These are phyloP conservation scores for Discostella stelligeroides DNA, from an alignment of 108 stramenopile species.

Conservation along the genomic window DNA sequence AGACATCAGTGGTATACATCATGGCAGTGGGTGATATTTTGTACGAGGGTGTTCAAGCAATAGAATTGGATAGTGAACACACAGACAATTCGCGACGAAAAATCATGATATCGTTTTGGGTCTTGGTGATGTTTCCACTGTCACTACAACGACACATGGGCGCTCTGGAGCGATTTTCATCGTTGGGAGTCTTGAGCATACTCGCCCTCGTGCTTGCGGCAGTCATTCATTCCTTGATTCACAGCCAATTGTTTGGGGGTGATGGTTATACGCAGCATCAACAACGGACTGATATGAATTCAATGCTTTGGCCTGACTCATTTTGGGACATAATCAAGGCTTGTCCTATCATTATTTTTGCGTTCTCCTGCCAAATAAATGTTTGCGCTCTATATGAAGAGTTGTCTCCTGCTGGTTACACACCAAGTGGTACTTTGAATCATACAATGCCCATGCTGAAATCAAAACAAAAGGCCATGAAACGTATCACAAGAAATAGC, in stretches of 20 bases:
- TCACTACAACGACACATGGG: constrained; percentile 62
- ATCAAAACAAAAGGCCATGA: constrained; percentile 22
- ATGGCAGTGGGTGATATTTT: constrained; percentile 85
- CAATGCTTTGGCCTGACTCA: constrained; percentile 56
- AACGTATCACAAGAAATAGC: constrained; percentile 26
- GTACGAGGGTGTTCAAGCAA: constrained; percentile 46
- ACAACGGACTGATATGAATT: constrained; percentile 11
- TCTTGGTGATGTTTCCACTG: constrained; percentile 71
- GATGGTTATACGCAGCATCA: neutral
- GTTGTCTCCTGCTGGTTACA: constrained; percentile 30
- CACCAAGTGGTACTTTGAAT: constrained; percentile 1
- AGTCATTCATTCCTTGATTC: constrained; percentile 60
- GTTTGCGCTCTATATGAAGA: constrained; percentile 79
- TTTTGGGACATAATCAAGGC: constrained; percentile 57
- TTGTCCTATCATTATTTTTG: constrained; percentile 85
- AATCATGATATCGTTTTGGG: constrained; percentile 64
- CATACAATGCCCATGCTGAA: neutral
- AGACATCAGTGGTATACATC: constrained; percentile 61
- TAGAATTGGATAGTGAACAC: constrained; percentile 9
- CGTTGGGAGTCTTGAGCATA: constrained; percentile 72
- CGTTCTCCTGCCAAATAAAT: constrained; percentile 86
- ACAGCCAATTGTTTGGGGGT: constrained; percentile 18
- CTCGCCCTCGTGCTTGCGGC: constrained; percentile 66
- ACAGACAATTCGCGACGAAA: constrained; percentile 22
- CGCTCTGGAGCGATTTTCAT: constrained; percentile 62